These are phyloP conservation scores for Lizonia empirigonia DNA, from an alignment of 2,329 filamentous ascomycete species.

Conservation along the genomic window DNA sequence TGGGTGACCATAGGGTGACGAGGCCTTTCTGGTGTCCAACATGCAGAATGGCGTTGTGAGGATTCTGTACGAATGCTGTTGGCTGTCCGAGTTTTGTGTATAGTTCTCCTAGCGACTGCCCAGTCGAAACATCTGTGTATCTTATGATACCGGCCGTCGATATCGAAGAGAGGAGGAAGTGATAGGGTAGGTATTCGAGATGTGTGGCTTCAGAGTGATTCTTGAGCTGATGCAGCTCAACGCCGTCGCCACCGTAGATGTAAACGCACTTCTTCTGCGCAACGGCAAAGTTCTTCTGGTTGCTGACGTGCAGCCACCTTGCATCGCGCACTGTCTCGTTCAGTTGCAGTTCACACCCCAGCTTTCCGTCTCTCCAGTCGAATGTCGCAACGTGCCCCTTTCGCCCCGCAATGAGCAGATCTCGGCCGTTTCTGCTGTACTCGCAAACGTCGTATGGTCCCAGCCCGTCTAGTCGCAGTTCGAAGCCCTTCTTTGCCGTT, in stretches of 20 bases:
- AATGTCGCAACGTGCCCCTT: constrained; percentile 96
- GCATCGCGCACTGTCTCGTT: constrained; percentile 88
- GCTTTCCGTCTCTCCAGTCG: constrained; percentile 91
- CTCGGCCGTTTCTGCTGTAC: constrained; percentile 86
- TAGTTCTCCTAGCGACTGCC: constrained; percentile 83
- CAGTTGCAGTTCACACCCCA: constrained; percentile 89
- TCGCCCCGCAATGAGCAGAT: constrained; percentile 81
- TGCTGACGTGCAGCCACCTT: constrained; percentile 78
- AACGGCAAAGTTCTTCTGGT: constrained; percentile 92
- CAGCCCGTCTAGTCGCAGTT: constrained; percentile 75
- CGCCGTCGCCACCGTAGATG: constrained; percentile 90
- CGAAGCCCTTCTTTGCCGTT: constrained; percentile 91
- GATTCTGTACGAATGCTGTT: constrained; percentile 84
- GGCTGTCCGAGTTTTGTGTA: constrained; percentile 84
- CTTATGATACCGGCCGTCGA: constrained; percentile 78
- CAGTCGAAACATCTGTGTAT: constrained; percentile 97
- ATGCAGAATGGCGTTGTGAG: constrained; percentile 89
- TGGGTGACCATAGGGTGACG: constrained; percentile 95
- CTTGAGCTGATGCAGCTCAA: constrained; percentile 88
- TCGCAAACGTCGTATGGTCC: constrained; percentile 89
- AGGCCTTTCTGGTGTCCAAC: constrained; percentile 94
- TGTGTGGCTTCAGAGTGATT: constrained; percentile 90
- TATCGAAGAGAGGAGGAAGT: constrained; percentile 89
- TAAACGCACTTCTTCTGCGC: constrained; percentile 97
- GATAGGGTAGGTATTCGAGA: constrained; percentile 95